Conservation (phyloP, 2,329 filamentous ascomycete genomes). For the Diaporthe amygdali region DNA sequence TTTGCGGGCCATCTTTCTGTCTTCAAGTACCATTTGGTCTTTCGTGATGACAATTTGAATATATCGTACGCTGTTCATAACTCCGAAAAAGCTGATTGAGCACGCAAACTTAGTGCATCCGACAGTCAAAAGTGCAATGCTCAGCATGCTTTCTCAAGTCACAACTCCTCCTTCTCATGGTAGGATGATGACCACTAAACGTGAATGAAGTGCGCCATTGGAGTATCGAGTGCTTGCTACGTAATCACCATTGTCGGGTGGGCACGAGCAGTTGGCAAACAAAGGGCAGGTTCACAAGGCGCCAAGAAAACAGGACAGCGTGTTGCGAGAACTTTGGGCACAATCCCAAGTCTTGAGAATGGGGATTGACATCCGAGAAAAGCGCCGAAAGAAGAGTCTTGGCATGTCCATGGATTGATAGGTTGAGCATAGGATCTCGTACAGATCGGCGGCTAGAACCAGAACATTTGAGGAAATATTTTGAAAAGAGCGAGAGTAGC, state of each 20-base stretch:
- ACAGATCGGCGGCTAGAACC: slow-evolving; percentile 40
- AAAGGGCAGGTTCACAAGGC: not conserved
- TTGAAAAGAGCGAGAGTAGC: slow-evolving; percentile 37
- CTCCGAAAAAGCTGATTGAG: too few species aligned
- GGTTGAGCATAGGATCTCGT: not conserved
- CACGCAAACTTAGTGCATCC: not conserved
- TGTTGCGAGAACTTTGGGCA: not conserved
- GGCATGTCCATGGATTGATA: not conserved
- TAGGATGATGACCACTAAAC: not conserved
- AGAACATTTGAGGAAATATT: slow-evolving; percentile 41
- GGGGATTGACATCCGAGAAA: not conserved
- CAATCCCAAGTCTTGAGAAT: not conserved
- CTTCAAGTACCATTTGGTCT: too few species aligned
- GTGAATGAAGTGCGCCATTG: not conserved
- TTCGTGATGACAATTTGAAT: too few species aligned
- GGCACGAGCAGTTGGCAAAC: too few species aligned
- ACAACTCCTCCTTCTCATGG: rapidly evolving
- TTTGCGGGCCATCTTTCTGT: too few species aligned
- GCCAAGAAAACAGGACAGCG: not conserved
- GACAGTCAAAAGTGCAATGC: too few species aligned
- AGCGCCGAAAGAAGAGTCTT: not conserved
- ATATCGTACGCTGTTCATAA: too few species aligned
- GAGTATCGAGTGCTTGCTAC: not conserved
- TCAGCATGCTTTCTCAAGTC: not conserved
- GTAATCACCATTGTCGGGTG: too few species aligned